Conservation (phyloP, 169 alveolate species). For the Plasmodium billcollinsi region DNA sequence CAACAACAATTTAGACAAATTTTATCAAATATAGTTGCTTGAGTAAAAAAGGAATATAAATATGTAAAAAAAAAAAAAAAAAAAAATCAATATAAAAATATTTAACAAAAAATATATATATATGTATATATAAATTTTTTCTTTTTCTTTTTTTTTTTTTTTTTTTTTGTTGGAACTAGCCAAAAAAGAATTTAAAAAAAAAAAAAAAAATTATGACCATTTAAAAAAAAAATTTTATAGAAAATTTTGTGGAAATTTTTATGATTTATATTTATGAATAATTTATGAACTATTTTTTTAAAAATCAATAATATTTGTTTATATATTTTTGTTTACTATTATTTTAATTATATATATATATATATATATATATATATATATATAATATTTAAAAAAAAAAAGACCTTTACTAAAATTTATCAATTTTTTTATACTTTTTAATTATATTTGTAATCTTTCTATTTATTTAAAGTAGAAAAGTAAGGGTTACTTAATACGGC, state of each 20-base stretch:
- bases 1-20: conserved; percentile 76
- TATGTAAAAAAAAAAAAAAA: neutral
- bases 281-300: no score
- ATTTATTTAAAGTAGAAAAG: conserved; percentile 37
- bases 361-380: neutral
- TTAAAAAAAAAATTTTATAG: no score
- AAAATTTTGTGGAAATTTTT: no score
- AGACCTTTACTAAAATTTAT: conserved; percentile 1
- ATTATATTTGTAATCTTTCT: neutral
- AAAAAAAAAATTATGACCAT: no score
- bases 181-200: no score
- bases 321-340: no score
- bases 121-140: conserved; percentile 8
- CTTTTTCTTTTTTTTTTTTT: no score
- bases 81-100: conserved; percentile 2
- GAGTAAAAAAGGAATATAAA: conserved; percentile 1
- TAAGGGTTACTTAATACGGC: conserved; percentile 63
- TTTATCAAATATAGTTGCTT: conserved; percentile 63
- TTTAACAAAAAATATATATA: conserved; percentile 6
- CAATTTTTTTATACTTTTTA: conserved; percentile 1
- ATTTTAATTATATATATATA: no score
- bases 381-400: conserved; percentile 10
- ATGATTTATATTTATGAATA: no score
- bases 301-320: no score
- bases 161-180: no score